A percentile compares a stretch with the other conserved stretches of the same genome.
Evolutionary conservation across 164 flowering plant species (phyloP).

Genomic region (Malania oleifera): DNA sequence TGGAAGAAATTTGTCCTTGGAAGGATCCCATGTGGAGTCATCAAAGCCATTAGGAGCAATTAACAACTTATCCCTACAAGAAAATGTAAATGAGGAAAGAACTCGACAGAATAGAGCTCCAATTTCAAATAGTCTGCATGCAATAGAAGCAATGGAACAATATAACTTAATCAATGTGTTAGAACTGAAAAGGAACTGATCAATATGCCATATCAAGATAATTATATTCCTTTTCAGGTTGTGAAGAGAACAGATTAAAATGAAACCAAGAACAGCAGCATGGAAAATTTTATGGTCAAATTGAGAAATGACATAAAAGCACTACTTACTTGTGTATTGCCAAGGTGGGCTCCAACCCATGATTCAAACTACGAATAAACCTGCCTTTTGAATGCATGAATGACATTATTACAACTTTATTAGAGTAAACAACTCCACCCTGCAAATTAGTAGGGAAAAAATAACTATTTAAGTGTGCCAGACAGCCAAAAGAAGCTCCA

Average conservation of each 20-base stretch:
- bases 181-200: too few species aligned
- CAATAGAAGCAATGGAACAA: too few species aligned
- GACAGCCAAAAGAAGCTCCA: conserved; percentile 1
- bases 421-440: conserved; percentile 86
- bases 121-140: background rate
- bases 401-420: conserved; percentile 59
- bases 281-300: background rate
- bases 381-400: conserved; percentile 44
- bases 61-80: conserved; percentile 59
- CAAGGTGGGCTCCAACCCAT: conserved; percentile 65
- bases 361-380: conserved; percentile 34
- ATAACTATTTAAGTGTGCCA: background rate
- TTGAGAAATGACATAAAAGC: background rate
- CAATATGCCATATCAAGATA: background rate
- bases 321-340: conserved; percentile 48
- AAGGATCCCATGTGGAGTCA: conserved; percentile 70
- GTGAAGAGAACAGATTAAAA: background rate
- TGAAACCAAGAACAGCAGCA: background rate
- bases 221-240: background rate
- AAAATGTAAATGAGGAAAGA: conserved; percentile 3
- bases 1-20: conserved; percentile 54
- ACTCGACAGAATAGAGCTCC: background rate
- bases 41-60: conserved; percentile 64
- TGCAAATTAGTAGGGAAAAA: conserved; percentile 23
- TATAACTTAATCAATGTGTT: too few species aligned